Percentiles rank a stretch among this genome's conserved stretches.
Conservation (phyloP, 192 early-diverging fungal genomes). For the Backusella macrospora region DNA sequence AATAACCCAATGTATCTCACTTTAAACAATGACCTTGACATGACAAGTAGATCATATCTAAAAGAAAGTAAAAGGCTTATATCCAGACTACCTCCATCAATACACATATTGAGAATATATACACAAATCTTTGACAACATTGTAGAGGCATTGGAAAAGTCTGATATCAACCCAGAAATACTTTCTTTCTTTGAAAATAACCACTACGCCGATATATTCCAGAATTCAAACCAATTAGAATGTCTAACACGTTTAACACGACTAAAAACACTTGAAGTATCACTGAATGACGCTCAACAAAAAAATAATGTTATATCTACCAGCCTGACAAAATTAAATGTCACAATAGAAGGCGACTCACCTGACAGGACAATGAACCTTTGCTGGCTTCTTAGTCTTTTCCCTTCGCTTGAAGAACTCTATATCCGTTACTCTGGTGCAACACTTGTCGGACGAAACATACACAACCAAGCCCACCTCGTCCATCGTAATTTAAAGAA, state of each 20-base stretch:
- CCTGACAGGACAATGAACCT: background rate
- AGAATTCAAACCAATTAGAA: background rate
- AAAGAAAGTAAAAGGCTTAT: background rate
- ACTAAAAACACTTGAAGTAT: background rate
- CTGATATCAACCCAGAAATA: background rate
- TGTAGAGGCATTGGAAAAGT: background rate
- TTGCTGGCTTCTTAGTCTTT: background rate
- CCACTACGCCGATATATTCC: background rate
- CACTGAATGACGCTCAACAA: background rate
- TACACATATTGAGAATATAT: background rate
- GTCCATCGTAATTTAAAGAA: background rate
- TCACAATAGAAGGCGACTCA: background rate
- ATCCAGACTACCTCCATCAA: background rate
- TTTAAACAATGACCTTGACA: background rate
- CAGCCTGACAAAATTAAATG: background rate
- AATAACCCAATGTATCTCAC: background rate
- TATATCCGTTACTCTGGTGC: background rate
- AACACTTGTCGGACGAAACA: background rate
- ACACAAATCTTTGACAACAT: background rate
- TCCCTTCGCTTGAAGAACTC: background rate
- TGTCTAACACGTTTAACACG: background rate
- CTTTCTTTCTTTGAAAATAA: background rate
- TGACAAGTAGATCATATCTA: background rate
- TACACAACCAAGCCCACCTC: background rate
- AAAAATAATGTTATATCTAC: background rate